phyloP scores from a whole-genome alignment of 1,284 basidiomycete genomes.

The Afroboletus lepidellus region DNA sequence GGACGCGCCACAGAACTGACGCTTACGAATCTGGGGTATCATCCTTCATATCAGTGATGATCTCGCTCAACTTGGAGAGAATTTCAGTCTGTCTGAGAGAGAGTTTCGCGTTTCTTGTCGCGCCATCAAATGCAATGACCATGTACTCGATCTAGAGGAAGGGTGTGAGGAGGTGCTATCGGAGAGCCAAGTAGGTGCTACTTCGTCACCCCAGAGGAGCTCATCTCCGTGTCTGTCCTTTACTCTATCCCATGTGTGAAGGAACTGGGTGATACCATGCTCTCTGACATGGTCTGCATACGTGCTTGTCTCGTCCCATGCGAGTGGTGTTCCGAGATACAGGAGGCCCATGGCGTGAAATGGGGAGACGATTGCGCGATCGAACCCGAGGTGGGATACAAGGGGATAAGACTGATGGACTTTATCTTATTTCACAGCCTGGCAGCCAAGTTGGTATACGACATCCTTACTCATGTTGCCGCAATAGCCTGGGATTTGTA shows the following conservation, averaged over 20 bases:
- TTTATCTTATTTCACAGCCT: slow-evolving; percentile 1
- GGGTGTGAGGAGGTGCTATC: slow-evolving; percentile 2
- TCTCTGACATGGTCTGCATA: slow-evolving; percentile 88
- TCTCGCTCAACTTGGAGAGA: slow-evolving; percentile 73
- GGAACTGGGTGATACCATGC: slow-evolving; percentile 95
- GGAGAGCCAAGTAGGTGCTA: slow-evolving; percentile 34
- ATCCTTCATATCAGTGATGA: slow-evolving; percentile 66
- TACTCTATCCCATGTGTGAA: slow-evolving; percentile 88
- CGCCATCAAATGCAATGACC: slow-evolving; percentile 85
- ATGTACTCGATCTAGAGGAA: slow-evolving; percentile 87
- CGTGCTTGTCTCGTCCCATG: slow-evolving; percentile 88
- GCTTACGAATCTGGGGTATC: slow-evolving; percentile 61
- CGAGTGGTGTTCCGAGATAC: slow-evolving; percentile 90
- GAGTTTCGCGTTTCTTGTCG: slow-evolving; percentile 78
- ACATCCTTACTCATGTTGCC: slow-evolving; percentile 22
- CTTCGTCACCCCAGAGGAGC: slow-evolving; percentile 99
- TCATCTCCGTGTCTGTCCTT: slow-evolving; percentile 93
- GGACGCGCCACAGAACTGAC: neutral
- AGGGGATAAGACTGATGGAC: neutral
- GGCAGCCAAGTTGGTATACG: neutral
- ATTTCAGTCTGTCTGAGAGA: slow-evolving; percentile 95
- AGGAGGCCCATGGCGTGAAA: slow-evolving; percentile 81
- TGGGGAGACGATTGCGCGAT: slow-evolving; percentile 13
- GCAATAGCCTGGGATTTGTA: slow-evolving; percentile 18
- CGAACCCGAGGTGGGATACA: neutral